Percentiles rank a stretch among this genome's conserved stretches.
Evolutionary conservation across 768 basidiomycete genomes (phyloP).

Genomic region (Trametes cingulata): DNA sequence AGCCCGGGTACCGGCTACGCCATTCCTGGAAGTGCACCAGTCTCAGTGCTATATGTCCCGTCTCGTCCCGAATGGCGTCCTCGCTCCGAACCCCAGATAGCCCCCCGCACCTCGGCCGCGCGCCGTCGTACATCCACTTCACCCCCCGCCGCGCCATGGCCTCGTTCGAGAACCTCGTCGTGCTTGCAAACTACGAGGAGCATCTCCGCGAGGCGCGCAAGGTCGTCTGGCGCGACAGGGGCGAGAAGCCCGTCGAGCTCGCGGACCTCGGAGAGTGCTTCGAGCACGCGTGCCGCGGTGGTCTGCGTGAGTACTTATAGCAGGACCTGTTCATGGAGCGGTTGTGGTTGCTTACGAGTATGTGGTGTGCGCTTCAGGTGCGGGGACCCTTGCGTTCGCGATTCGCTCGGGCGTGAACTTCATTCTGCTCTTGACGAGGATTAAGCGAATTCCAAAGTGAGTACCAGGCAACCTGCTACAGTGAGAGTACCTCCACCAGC

Average conservation of each 20-base stretch:
- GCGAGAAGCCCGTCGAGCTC: slow-evolving; percentile 73
- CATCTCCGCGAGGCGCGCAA: slow-evolving; percentile 69
- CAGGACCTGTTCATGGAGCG: not conserved
- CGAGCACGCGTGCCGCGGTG: slow-evolving; percentile 70
- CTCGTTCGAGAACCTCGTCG: slow-evolving; percentile 83
- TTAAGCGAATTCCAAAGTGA: slow-evolving; percentile 67
- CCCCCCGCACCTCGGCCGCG: slow-evolving; percentile 23
- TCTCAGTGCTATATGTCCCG: slow-evolving; percentile 4
- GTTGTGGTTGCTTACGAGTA: not conserved
- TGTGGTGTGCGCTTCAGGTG: slow-evolving; percentile 52
- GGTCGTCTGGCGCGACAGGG: slow-evolving; percentile 80
- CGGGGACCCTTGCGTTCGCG: slow-evolving; percentile 76
- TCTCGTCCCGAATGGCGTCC: slow-evolving; percentile 8
- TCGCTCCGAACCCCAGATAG: slow-evolving; percentile 20
- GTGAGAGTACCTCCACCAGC: too few species aligned
- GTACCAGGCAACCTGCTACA: slow-evolving; percentile 18
- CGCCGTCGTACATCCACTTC: slow-evolving; percentile 47
- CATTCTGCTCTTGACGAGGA: slow-evolving; percentile 72
- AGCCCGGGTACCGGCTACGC: not conserved
- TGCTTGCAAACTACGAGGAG: slow-evolving; percentile 83
- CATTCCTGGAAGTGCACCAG: not conserved
- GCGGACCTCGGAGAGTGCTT: slow-evolving; percentile 63
- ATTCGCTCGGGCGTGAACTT: slow-evolving; percentile 85
- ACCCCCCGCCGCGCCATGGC: slow-evolving; percentile 60
- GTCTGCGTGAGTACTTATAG: slow-evolving; percentile 56